These are phyloP conservation scores for Russula sp. DNA, from an alignment of 768 basidiomycete genomes.

Conservation along the genomic window DNA sequence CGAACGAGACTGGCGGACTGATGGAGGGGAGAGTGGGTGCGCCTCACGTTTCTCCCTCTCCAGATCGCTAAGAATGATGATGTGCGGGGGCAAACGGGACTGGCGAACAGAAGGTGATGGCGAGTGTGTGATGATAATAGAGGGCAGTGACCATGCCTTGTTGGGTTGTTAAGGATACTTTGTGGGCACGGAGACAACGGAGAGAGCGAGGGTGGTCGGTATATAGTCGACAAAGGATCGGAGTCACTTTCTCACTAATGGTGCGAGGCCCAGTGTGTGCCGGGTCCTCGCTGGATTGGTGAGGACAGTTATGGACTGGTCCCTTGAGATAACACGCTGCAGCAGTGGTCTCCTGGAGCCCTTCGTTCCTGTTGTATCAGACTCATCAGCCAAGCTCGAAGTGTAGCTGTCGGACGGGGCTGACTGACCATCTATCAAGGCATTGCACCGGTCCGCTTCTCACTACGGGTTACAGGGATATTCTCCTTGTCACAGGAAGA, in stretches of 20 bases:
- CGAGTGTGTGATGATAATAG: too few relatives aligned
- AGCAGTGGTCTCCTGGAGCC: not conserved
- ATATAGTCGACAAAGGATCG: not conserved
- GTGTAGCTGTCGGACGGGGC: not conserved
- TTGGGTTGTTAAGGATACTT: slow-evolving; percentile 8
- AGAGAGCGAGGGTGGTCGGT: not conserved
- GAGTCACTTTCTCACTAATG: not conserved
- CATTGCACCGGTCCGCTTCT: not conserved
- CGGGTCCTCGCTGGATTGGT: slow-evolving; percentile 5
- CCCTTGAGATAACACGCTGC: not conserved
- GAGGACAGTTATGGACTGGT: slow-evolving; percentile 9
- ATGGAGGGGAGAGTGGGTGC: too few relatives aligned
- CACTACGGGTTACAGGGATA: not conserved
- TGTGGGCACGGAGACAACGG: not conserved
- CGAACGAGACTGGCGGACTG: not conserved
- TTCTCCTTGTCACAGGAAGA: not conserved
- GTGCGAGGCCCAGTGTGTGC: not conserved
- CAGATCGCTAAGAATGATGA: slow-evolving; percentile 11
- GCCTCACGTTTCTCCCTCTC: not conserved
- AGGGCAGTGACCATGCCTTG: not conserved
- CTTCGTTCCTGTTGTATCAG: not conserved
- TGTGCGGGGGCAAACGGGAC: not conserved
- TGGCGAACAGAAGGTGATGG: not conserved
- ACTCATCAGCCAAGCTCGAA: not conserved
- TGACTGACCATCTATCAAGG: slow-evolving; percentile 11